phyloP scores from a whole-genome alignment of 202 grass and related monocot species.

The Miscanthus sacchariflorus region DNA sequence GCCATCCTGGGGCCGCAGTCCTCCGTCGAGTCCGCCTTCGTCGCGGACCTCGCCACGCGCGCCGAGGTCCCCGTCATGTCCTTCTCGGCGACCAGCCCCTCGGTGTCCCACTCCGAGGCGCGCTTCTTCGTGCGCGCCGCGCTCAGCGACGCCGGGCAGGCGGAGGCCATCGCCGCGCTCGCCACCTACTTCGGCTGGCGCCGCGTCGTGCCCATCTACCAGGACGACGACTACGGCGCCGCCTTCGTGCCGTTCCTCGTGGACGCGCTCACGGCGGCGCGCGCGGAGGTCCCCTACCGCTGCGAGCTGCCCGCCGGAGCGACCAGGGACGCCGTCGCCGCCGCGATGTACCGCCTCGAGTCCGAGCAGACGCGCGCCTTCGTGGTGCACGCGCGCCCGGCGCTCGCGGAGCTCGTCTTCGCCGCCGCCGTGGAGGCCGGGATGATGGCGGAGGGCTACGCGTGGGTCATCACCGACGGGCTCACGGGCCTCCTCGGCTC shows the following conservation, averaged over 20 bases:
- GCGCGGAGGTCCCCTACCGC: conserved; percentile 67
- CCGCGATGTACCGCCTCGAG: conserved; percentile 50
- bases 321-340: conserved; percentile 36
- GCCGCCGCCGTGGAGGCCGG: conserved; percentile 29
- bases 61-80: conserved; percentile 69
- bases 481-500: conserved; percentile 55
- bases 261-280: conserved; percentile 47
- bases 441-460: conserved; percentile 64
- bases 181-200: conserved; percentile 67
- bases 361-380: conserved; percentile 81
- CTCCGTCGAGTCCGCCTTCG: conserved; percentile 66
- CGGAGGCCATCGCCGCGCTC: conserved; percentile 59
- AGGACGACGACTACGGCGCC: conserved; percentile 86
- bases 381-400: conserved; percentile 65
- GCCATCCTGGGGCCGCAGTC: conserved; percentile 83
- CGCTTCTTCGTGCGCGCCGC: conserved; percentile 72
- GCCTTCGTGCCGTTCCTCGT: conserved; percentile 77
- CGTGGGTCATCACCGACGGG: conserved; percentile 72
- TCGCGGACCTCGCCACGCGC: conserved; percentile 66
- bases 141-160: conserved; percentile 64
- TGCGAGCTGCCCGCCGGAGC: conserved; percentile 41
- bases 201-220: conserved; percentile 73
- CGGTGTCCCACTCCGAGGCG: conserved; percentile 44
- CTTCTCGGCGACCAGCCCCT: conserved; percentile 85
- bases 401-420: conserved; percentile 55